Evolutionary conservation across 2,329 filamentous ascomycete genomes (phyloP).

Genomic region (Aspergillus sp.): DNA sequence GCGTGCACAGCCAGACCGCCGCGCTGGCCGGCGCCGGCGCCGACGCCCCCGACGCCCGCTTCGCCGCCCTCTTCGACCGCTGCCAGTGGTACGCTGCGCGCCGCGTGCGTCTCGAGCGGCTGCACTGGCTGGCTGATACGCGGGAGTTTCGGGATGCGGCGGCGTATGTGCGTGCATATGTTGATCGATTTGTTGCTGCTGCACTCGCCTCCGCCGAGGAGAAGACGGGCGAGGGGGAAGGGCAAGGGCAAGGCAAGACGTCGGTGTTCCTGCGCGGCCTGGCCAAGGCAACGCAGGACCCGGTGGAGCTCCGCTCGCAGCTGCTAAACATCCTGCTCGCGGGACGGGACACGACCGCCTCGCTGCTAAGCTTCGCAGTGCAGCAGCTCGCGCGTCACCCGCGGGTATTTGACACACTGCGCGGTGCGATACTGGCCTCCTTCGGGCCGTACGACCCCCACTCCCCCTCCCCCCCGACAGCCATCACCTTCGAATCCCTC

Average conservation of each 20-base stretch:
- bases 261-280: slow-evolving; percentile 54
- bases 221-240: too few species aligned
- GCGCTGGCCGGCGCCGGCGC: slow-evolving; percentile 25
- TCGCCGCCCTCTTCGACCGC: slow-evolving; percentile 37
- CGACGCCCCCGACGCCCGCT: slow-evolving; percentile 41
- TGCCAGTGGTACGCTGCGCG: slow-evolving; percentile 29
- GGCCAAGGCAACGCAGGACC: slow-evolving; percentile 47
- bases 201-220: slow-evolving; percentile 20
- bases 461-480: neutral
- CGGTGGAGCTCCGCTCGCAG: slow-evolving; percentile 48
- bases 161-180: slow-evolving; percentile 18
- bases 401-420: slow-evolving; percentile 14
- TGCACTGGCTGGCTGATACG: slow-evolving; percentile 22
- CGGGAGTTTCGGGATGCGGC: slow-evolving; percentile 14
- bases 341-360: slow-evolving; percentile 55
- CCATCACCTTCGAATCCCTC: slow-evolving; percentile 43
- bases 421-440: slow-evolving; percentile 13
- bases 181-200: slow-evolving; percentile 22
- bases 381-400: slow-evolving; percentile 23
- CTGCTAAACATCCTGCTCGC: slow-evolving; percentile 53
- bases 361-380: slow-evolving; percentile 41
- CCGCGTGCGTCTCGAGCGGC: slow-evolving; percentile 20
- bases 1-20: slow-evolving; percentile 57
- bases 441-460: slow-evolving; percentile 18
- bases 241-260: slow-evolving; percentile 23